phyloP scores from a whole-genome alignment of 2,329 filamentous ascomycete genomes.

The Aspergillus aculeatinus region DNA sequence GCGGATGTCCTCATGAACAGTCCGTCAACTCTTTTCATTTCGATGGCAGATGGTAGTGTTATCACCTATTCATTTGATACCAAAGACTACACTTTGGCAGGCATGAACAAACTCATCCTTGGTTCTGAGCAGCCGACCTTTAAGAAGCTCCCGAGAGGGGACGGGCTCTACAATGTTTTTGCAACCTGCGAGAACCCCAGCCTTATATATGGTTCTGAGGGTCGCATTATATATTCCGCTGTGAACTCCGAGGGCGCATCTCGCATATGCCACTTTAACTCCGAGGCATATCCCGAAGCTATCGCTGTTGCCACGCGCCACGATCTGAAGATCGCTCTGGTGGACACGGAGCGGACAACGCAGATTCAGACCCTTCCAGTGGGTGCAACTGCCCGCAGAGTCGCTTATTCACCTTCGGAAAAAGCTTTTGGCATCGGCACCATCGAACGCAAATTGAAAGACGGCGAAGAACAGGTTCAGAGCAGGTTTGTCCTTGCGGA shows the following conservation, averaged over 20 bases:
- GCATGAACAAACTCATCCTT: conserved; percentile 77
- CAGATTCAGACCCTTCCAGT: conserved; percentile 80
- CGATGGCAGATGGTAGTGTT: conserved; percentile 89
- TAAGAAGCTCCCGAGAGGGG: conserved; percentile 68
- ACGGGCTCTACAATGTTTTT: conserved; percentile 75
- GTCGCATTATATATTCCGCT: conserved; percentile 85
- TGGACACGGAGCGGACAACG: conserved; percentile 82
- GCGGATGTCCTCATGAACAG: conserved; percentile 69
- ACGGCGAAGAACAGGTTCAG: conserved; percentile 71
- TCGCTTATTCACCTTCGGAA: conserved; percentile 78
- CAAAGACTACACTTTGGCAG: conserved; percentile 61
- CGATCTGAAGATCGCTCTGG: conserved; percentile 73
- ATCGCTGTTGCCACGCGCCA: conserved; percentile 76
- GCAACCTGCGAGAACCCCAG: conserved; percentile 93
- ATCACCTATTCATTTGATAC: conserved; percentile 74
- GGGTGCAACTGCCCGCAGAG: conserved; percentile 77
- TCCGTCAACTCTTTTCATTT: conserved; percentile 76
- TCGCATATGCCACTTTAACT: conserved; percentile 78
- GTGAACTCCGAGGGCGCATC: conserved; percentile 85
- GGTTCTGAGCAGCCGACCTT: conserved; percentile 83
- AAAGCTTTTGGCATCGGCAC: conserved; percentile 85
- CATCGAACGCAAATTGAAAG: conserved; percentile 69
- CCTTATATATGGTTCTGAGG: conserved; percentile 85
- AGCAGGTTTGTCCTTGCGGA: conserved; percentile 89
- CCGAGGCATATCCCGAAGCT: conserved; percentile 74